Conservation (phyloP, 495 filamentous ascomycete species). For the Delitschia confertaspora region DNA sequence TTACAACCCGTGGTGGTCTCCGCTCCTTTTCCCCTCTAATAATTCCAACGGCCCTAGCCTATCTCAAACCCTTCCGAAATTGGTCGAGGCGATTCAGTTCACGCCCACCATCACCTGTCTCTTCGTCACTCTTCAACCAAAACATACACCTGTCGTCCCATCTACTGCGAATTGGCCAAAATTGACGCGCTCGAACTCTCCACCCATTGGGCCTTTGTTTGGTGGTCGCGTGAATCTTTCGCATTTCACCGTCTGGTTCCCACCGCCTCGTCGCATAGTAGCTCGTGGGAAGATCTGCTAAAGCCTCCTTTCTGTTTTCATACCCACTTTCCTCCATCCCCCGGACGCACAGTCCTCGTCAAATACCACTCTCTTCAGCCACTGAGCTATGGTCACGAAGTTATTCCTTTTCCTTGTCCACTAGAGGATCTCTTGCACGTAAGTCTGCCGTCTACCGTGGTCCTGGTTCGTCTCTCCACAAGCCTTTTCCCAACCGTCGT, state of each 20-base stretch:
- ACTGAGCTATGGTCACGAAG: slow-evolving; percentile 28
- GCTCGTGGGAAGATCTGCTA: not conserved
- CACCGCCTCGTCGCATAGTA: slow-evolving; percentile 19
- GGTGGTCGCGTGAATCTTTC: slow-evolving; percentile 13
- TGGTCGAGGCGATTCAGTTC: slow-evolving; percentile 28
- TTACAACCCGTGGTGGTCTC: slow-evolving; percentile 3
- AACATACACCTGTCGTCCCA: not conserved
- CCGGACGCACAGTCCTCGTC: slow-evolving; percentile 24
- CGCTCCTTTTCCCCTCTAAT: slow-evolving; percentile 26
- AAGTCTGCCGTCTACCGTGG: slow-evolving; percentile 29
- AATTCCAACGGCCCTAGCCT: slow-evolving; percentile 23
- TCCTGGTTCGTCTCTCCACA: slow-evolving; percentile 31
- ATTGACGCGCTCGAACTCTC: slow-evolving; percentile 1
- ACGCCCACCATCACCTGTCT: slow-evolving; percentile 12
- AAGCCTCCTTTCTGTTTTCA: slow-evolving; percentile 15
- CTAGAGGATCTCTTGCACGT: slow-evolving; percentile 23
- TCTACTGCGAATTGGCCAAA: slow-evolving; percentile 2
- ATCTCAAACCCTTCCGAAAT: slow-evolving; percentile 23
- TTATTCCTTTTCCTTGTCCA: slow-evolving; percentile 26
- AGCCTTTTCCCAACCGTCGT: slow-evolving; percentile 25
- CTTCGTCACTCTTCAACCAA: slow-evolving; percentile 7
- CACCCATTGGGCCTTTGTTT: not conserved
- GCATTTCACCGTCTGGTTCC: slow-evolving; percentile 3
- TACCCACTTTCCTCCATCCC: slow-evolving; percentile 16
- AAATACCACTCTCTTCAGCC: slow-evolving; percentile 25